Conservation (phyloP, 31 red algal genomes). For the Odonthalia washingtoniensis region DNA sequence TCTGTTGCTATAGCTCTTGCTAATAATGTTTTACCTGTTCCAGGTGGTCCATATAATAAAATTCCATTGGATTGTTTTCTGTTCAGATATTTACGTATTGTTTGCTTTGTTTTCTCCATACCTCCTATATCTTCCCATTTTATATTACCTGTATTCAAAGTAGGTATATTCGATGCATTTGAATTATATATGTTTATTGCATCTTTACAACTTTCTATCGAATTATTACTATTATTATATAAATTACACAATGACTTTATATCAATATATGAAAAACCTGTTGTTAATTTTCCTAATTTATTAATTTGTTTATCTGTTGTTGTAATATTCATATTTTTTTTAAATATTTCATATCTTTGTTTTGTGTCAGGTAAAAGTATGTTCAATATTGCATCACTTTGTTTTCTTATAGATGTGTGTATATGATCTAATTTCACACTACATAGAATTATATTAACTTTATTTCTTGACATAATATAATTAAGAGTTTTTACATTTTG, state of each 20-base stretch:
- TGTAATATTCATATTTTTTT: background rate
- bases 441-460: too few relatives aligned
- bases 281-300: slow-evolving; percentile 43
- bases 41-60: slow-evolving; percentile 98
- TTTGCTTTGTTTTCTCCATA: slow-evolving; percentile 58
- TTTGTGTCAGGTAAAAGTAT: too few relatives aligned
- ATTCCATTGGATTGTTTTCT: slow-evolving; percentile 75
- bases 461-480: too few relatives aligned
- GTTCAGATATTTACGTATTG: slow-evolving; percentile 25
- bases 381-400: too few relatives aligned
- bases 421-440: too few relatives aligned
- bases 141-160: slow-evolving; percentile 69
- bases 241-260: slow-evolving; percentile 36
- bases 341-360: too few relatives aligned
- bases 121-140: slow-evolving; percentile 96
- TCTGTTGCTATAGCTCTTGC: slow-evolving; percentile 92
- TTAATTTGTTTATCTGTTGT: background rate
- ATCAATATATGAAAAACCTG: slow-evolving; percentile 56
- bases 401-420: too few relatives aligned
- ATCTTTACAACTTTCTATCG: slow-evolving; percentile 36
- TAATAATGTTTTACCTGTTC: slow-evolving; percentile 94
- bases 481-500: too few relatives aligned
- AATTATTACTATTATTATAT: slow-evolving; percentile 10
- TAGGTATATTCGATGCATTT: slow-evolving; percentile 48
- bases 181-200: slow-evolving; percentile 45